phyloP scores from a whole-genome alignment of 2,329 filamentous ascomycete genomes.

The Pseudogymnoascus destructans region DNA sequence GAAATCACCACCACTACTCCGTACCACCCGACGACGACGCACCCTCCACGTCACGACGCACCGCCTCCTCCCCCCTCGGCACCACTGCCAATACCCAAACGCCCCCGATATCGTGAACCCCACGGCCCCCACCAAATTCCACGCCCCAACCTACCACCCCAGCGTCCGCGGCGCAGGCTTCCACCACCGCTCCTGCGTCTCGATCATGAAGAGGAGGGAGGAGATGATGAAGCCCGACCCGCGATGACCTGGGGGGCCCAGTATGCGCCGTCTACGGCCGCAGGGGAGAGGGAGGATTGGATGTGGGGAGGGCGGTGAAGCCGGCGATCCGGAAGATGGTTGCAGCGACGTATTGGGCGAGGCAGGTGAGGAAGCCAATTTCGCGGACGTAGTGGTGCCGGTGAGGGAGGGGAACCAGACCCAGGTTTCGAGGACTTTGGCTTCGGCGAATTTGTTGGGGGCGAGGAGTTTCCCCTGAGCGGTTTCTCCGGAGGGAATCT shows the following conservation, averaged over 20 bases:
- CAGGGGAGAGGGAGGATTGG: constrained; percentile 32
- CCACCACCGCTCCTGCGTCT: constrained; percentile 53
- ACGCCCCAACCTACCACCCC: constrained; percentile 55
- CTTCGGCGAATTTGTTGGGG: constrained; percentile 11
- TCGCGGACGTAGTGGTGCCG: constrained; percentile 46
- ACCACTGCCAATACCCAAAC: constrained; percentile 34
- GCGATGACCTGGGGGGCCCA: constrained; percentile 50
- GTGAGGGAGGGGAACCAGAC: constrained; percentile 45
- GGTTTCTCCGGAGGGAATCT: background rate
- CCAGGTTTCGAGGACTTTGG: constrained; percentile 30
- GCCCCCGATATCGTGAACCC: constrained; percentile 51
- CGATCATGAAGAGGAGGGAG: constrained; percentile 47
- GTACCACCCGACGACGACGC: background rate
- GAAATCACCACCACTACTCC: background rate
- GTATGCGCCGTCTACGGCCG: constrained; percentile 40
- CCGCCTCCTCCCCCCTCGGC: background rate
- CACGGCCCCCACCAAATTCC: constrained; percentile 50
- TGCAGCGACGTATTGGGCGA: constrained; percentile 43
- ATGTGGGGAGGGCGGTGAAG: constrained; percentile 46
- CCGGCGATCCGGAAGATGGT: constrained; percentile 53
- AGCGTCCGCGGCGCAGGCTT: constrained; percentile 40
- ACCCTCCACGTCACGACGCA: background rate
- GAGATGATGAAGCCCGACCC: constrained; percentile 48
- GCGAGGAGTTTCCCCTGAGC: background rate
- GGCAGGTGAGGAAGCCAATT: constrained; percentile 48